Evolutionary conservation across 169 alveolate species (phyloP), one percentile per base, ranked within the genome.

Genomic region (Eimeria praecox): DNA sequence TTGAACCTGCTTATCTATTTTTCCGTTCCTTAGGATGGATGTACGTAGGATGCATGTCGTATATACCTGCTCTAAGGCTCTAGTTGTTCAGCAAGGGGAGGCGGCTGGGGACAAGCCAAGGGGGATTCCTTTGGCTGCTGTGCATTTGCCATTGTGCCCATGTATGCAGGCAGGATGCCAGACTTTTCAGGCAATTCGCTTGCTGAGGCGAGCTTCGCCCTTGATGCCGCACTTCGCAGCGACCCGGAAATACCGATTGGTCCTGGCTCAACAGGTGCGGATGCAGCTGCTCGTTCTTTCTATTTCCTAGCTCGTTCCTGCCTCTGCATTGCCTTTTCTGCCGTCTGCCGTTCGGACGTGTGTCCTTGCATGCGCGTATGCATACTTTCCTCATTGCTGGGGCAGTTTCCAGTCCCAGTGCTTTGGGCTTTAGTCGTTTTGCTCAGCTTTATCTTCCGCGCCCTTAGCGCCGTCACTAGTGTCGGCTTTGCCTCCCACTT

Each of bases 171-270:
- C 49, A 35, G 85, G 35, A 75, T 75, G 85, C 85, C 46, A 0
- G 85, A 75, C n/a, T 75, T 75, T 38, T 75, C 85, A 6, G 85
- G 59, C 35, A 75, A 75, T 20, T 35, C 85, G 35, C 38, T 75
- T 35, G 85, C 85, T 35, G 54, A 75, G 56, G 85, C 85, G 56
- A 75, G 85, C 54, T 75, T 75, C 54, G 85, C 85, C 22, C 85
- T 75, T 22, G 85, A 75, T 54, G 85, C 85, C 2, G 85, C 85
- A 20, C 85, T 75, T 12, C 85, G 85, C n/a, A 75, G 85, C 85
- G 85, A 75, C 33, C 85, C 85, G 54, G 85, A 75, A 20, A 42
- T 75, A 4, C 85, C 85, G 0, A 75, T 75, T 24, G 85, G 85
- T 8, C 85, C 85, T 22, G 85, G 85, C 56, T 75, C 85, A 27